Percentiles rank a stretch among this genome's conserved stretches.
Evolutionary conservation across 169 alveolate species (phyloP).

Genomic region (Eimeria maxima): DNA sequence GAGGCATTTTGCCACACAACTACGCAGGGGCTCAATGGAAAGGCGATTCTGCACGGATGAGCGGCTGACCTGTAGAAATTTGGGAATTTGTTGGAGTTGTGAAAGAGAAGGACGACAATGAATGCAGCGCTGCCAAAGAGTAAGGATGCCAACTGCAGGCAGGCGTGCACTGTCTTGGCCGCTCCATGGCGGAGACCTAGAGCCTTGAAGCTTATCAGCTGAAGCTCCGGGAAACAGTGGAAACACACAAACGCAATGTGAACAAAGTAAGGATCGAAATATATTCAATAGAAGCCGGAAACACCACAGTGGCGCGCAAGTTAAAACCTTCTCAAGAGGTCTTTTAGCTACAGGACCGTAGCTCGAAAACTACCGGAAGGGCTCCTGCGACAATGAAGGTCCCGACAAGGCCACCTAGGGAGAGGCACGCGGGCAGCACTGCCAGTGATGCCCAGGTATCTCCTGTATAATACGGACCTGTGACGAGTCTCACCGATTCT

Average conservation of each 20-base stretch:
- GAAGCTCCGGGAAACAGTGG: background rate
- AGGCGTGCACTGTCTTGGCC: slow-evolving; percentile 63
- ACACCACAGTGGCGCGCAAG: background rate
- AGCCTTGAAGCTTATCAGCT: slow-evolving; percentile 58
- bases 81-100: slow-evolving; percentile 56
- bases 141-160: slow-evolving; percentile 20
- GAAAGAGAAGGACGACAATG: slow-evolving; percentile 25
- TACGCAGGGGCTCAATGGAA: background rate
- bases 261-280: background rate
- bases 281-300: background rate
- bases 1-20: background rate
- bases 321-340: background rate
- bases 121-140: slow-evolving; percentile 42
- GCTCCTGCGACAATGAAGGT: background rate
- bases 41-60: background rate
- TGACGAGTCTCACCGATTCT: slow-evolving; percentile 36
- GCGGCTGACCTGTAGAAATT: slow-evolving; percentile 38
- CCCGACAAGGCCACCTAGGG: background rate
- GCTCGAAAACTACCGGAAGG: background rate
- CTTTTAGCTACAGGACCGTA: background rate
- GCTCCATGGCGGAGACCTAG: slow-evolving; percentile 25
- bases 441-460: background rate
- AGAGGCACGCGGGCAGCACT: background rate
- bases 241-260: background rate
- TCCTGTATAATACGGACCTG: background rate